phyloP scores from a whole-genome alignment of 768 basidiomycete genomes.

The Daedalea quercina region DNA sequence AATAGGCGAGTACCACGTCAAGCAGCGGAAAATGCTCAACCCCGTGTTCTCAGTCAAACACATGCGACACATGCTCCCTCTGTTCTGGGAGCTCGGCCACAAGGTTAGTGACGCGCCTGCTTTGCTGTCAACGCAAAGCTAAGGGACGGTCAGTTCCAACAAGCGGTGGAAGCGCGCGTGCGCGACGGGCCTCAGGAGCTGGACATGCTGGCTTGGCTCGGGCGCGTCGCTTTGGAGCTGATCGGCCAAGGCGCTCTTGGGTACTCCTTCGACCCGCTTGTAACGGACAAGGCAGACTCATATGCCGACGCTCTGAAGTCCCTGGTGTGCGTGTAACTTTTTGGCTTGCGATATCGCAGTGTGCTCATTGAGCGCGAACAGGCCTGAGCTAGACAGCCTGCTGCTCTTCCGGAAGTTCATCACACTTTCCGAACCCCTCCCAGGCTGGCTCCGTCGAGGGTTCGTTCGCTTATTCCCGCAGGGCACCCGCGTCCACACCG shows the following conservation, averaged over 20 bases:
- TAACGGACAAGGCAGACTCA: slow-evolving; percentile 19
- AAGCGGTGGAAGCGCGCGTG: no score
- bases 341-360: no score
- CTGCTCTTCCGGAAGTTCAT: no score
- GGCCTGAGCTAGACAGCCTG: no score
- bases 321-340: slow-evolving; percentile 22
- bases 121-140: no score
- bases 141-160: no score
- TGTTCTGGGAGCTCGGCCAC: slow-evolving; percentile 1
- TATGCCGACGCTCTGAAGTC: slow-evolving; percentile 6
- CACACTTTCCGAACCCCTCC: no score
- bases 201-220: slow-evolving; percentile 21
- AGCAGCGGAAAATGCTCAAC: slow-evolving; percentile 9
- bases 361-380: no score
- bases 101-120: not conserved
- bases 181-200: slow-evolving; percentile 5
- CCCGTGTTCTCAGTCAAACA: slow-evolving; percentile 8
- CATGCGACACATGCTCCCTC: slow-evolving; percentile 6
- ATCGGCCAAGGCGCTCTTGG: slow-evolving; percentile 43
- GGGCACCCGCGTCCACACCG: no score
- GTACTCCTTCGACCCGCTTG: slow-evolving; percentile 26
- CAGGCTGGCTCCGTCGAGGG: no score
- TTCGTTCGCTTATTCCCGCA: no score
- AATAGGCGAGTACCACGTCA: not conserved
- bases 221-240: slow-evolving; percentile 23